Base-by-base conservation (phyloP, 805 yeast species). In the Saturnispora quitensis region DNA sequence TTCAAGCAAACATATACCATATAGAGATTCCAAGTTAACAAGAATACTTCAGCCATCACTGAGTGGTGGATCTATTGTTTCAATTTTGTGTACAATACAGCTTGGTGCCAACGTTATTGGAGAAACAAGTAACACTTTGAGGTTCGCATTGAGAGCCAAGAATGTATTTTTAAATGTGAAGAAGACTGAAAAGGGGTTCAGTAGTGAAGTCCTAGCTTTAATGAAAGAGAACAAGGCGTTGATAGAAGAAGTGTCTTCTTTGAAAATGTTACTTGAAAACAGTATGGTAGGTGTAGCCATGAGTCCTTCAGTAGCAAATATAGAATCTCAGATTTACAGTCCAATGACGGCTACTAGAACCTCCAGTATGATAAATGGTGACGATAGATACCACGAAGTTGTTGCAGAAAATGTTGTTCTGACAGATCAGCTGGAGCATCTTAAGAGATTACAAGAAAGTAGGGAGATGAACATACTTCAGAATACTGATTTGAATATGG, bases 131-230 rank as follows among this genome's bases (percentile, higher is more conserved):
- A 89, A 88, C 63, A 90, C 98, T 0, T 72, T 93, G 25, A 70
- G 98, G 49, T 93, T 93, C 70, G 98, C 97, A 0, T 86, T 96
- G 0, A 73, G 97, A 54, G 97, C 98, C 1, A 90, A 89, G 61
- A 89, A 91, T 64, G 81, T 93, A 48, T 74, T 81, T 12, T 75
- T 90, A 60, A 76, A 74, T 50, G 95, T 87, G 5, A 76, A 76
- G 49, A 77, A 76, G 53, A 75, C 76, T 58, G 77, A 74, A 57
- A 55, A 73, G 18, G 78, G 76, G 45, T 75, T 70, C 47, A 38
- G 17, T 13, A 44, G 15, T 20, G 63, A 80, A 10, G 76, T 87
- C 17, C 80, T 76, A 54, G 78, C 75, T 45, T 71, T 89, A 50
- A 71, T 74, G 49, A 68, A 68, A 27, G 82, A 85, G 36, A 69